Conservation (phyloP, 2,329 filamentous ascomycete genomes). For the Sporothrix euskadiensis region DNA sequence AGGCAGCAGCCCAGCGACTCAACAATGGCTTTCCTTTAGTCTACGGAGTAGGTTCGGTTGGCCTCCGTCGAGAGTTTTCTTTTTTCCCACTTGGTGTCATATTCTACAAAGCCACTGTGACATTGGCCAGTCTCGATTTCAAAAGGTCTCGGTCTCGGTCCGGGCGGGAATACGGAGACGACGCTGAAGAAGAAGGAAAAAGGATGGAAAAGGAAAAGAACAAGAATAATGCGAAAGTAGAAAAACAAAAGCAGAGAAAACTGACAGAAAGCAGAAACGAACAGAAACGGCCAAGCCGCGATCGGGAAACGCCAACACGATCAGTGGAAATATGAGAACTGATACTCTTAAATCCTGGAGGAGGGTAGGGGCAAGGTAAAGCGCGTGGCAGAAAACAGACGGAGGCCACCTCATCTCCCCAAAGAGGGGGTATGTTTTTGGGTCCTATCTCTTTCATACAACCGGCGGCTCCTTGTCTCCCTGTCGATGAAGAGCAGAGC, state of each 20-base stretch:
- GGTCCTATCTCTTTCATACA: neutral
- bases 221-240: neutral
- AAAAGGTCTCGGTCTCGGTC: neutral
- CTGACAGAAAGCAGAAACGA: neutral
- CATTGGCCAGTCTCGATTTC: neutral
- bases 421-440: neutral
- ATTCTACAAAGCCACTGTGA: neutral
- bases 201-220: neutral
- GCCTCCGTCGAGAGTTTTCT: neutral
- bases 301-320: slow-evolving; percentile 10
- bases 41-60: neutral
- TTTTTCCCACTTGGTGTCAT: neutral
- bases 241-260: neutral
- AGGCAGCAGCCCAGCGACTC: neutral
- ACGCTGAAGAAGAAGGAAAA: neutral
- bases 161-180: neutral
- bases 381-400: neutral
- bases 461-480: neutral
- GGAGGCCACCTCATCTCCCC: neutral
- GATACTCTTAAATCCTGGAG: slow-evolving; percentile 8
- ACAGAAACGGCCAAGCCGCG: neutral
- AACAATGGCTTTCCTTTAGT: neutral
- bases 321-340: slow-evolving; percentile 6
- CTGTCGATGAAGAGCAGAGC: neutral
- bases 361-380: neutral